A percentile compares a stretch with the other conserved stretches of the same genome.
These are phyloP conservation scores for Talaromyces sp. DNA, from an alignment of 2,329 filamentous ascomycete genomes.

Conservation along the genomic window DNA sequence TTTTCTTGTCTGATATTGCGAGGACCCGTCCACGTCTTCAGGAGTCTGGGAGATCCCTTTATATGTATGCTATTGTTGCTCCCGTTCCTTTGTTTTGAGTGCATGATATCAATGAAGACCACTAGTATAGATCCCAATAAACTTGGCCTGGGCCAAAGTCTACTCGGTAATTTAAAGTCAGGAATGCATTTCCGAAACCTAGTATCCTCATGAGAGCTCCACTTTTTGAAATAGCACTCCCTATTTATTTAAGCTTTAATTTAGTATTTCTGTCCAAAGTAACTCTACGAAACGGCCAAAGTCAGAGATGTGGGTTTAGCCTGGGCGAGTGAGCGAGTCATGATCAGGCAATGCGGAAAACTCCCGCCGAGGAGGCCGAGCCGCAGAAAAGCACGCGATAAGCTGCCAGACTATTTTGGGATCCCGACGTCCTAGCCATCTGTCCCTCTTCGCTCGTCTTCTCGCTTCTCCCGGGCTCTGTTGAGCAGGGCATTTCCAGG, in stretches of 20 bases:
- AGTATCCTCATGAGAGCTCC: neutral
- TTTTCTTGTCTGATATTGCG: conserved; percentile 11
- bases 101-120: conserved; percentile 1
- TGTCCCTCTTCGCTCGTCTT: neutral
- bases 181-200: neutral
- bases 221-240: neutral
- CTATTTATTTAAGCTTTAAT: neutral
- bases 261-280: neutral
- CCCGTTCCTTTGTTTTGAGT: neutral
- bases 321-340: neutral
- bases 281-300: neutral
- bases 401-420: neutral
- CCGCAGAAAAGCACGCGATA: neutral
- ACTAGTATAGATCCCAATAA: neutral
- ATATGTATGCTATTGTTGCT: conserved; percentile 9
- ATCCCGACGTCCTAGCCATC: neutral
- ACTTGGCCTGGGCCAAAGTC: neutral
- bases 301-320: neutral
- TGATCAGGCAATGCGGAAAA: neutral
- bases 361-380: neutral
- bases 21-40: conserved; percentile 8
- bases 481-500: neutral
- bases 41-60: conserved; percentile 22
- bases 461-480: neutral
- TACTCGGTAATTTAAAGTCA: neutral